A percentile compares a stretch with the other conserved stretches of the same genome.
phyloP scores from a whole-genome alignment of 768 basidiomycete species.

The Mycena galericulata region DNA sequence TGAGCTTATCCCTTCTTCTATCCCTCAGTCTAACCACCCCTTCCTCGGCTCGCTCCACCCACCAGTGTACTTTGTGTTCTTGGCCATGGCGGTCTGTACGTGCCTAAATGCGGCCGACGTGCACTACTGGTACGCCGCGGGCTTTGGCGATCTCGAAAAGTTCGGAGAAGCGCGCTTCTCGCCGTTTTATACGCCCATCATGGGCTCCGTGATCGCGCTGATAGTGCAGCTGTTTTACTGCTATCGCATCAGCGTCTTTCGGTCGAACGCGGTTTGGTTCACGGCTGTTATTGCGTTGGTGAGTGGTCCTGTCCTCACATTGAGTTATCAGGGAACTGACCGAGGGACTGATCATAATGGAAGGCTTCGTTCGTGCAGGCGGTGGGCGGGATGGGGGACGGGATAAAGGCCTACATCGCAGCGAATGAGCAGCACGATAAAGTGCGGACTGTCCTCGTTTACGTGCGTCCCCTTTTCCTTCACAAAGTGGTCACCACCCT shows the following conservation, averaged over 20 bases:
- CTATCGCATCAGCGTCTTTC: slow-evolving; percentile 44
- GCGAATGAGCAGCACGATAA: slow-evolving; percentile 23
- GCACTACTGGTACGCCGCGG: slow-evolving; percentile 42
- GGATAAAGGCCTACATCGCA: slow-evolving; percentile 22
- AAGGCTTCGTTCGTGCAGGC: slow-evolving; percentile 30
- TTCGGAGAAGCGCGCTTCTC: slow-evolving; percentile 39
- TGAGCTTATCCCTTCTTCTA: slow-evolving; percentile 17
- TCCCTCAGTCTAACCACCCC: no score
- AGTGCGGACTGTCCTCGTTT: slow-evolving; percentile 17
- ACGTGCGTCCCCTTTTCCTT: slow-evolving; percentile 20
- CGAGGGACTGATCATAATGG: not conserved
- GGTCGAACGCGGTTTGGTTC: slow-evolving; percentile 22
- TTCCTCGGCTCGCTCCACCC: not conserved
- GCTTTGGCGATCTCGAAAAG: slow-evolving; percentile 42
- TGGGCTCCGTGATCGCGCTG: slow-evolving; percentile 40
- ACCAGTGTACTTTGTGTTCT: slow-evolving; percentile 44
- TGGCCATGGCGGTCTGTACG: slow-evolving; percentile 40
- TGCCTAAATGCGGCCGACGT: slow-evolving; percentile 40
- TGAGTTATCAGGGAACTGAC: not conserved
- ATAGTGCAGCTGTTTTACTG: slow-evolving; percentile 47
- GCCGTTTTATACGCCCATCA: slow-evolving; percentile 42
- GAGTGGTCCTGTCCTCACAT: not conserved
- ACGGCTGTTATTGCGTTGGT: slow-evolving; percentile 29
- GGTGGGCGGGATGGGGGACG: slow-evolving; percentile 34
- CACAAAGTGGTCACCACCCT: no score